These are phyloP conservation scores for Aspergillus tubingensis DNA, from an alignment of 2,329 filamentous ascomycete genomes.

Conservation along the genomic window DNA sequence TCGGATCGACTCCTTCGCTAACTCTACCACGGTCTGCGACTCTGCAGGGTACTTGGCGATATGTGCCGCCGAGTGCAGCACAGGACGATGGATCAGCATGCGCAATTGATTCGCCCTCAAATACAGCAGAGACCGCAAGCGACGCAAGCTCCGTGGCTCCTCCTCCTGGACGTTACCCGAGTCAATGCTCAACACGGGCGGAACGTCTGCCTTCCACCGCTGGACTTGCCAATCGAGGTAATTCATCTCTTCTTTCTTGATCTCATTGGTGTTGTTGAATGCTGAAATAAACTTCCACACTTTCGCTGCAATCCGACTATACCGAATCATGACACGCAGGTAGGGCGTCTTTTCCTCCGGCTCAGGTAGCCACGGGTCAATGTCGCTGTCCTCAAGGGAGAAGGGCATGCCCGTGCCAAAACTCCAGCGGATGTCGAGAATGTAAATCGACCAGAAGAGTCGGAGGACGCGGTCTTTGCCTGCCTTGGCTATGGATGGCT, in stretches of 20 bases:
- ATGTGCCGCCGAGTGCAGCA: slow-evolving; percentile 72
- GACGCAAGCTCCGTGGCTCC: slow-evolving; percentile 62
- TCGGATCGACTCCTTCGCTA: slow-evolving; percentile 65
- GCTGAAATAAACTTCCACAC: slow-evolving; percentile 82
- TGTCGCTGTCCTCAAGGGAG: slow-evolving; percentile 77
- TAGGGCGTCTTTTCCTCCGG: slow-evolving; percentile 68
- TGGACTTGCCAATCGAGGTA: slow-evolving; percentile 79
- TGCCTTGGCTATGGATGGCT: slow-evolving; percentile 64
- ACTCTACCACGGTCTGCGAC: slow-evolving; percentile 67
- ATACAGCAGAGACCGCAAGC: slow-evolving; percentile 80
- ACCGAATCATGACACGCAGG: slow-evolving; percentile 81
- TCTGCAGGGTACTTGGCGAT: slow-evolving; percentile 74
- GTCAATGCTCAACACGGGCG: slow-evolving; percentile 63
- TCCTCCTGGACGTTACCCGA: slow-evolving; percentile 47
- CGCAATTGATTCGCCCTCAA: slow-evolving; percentile 87
- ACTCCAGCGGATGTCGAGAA: slow-evolving; percentile 84
- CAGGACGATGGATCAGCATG: slow-evolving; percentile 82
- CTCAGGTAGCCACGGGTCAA: slow-evolving; percentile 75
- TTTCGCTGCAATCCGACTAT: slow-evolving; percentile 77
- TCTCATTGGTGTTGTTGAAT: slow-evolving; percentile 63
- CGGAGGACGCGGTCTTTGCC: slow-evolving; percentile 69
- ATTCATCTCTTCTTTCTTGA: slow-evolving; percentile 73
- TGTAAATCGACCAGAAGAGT: slow-evolving; percentile 84
- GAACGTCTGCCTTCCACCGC: slow-evolving; percentile 75
- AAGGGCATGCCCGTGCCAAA: slow-evolving; percentile 86